phyloP scores from a whole-genome alignment of 73 alveolate genomes.

The Paramecium pentaurelia region DNA sequence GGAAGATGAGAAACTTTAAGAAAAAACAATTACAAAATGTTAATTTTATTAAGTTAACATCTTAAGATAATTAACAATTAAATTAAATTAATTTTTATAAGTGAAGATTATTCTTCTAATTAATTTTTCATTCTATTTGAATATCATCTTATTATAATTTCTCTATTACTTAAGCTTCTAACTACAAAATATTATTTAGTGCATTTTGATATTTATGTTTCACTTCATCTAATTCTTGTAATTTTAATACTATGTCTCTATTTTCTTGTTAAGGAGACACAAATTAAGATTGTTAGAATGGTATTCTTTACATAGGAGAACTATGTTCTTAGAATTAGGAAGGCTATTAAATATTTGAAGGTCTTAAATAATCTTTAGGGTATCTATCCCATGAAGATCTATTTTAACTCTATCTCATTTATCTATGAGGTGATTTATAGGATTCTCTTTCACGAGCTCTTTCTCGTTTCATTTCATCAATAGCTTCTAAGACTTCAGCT shows the following conservation, averaged over 20 bases:
- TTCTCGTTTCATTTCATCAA: constrained; percentile 37
- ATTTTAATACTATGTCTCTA: constrained; percentile 1
- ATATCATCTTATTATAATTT: constrained; percentile 17
- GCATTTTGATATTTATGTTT: constrained; percentile 41
- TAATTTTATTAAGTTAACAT: neutral
- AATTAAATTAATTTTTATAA: neutral
- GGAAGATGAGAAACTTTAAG: neutral
- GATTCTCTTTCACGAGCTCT: constrained; percentile 46
- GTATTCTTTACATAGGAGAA: constrained; percentile 2
- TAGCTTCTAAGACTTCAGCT: constrained; percentile 39
- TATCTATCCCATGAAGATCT: constrained; percentile 22
- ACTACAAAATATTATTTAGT: neutral
- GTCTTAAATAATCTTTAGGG: neutral
- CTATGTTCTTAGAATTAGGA: neutral
- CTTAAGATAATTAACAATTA: neutral
- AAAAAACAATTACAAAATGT: neutral
- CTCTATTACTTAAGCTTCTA: constrained; percentile 39
- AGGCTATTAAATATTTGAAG: neutral
- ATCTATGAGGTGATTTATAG: constrained; percentile 18
- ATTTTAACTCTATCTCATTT: neutral
- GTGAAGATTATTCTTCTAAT: neutral
- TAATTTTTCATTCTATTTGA: constrained; percentile 11
- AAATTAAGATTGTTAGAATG: neutral
- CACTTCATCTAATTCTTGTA: constrained; percentile 44
- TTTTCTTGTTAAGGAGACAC: constrained; percentile 5